Base-by-base conservation (phyloP, 805 yeast species). In the Zygoascus flipseniorum region DNA sequence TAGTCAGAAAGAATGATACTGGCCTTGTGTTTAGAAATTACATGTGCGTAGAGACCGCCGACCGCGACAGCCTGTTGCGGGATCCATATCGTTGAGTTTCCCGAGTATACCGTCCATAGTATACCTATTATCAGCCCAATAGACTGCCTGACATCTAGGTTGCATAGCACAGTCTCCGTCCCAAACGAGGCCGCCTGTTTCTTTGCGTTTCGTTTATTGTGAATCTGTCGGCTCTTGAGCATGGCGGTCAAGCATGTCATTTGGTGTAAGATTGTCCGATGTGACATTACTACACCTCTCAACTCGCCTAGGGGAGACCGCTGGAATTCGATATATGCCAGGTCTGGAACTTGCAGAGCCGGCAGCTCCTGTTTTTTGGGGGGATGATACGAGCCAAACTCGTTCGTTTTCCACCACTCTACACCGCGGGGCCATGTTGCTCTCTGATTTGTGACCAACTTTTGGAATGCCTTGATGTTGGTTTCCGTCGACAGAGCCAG, bases 301-400 rank as follows among this genome's bases (percentile, higher is more conserved):
- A 89, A 70, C 58, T 90, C 95, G 2, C 98, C 98, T 28, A 86
- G 80, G 0, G 97, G 95, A 1, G 95, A 85, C 60, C 90, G 79
- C 0, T 93, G 81, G 64, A 86, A 93, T 69, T 93, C 99, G 13
- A 93, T 90, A 63, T 93, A 93, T 0, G 98, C 97, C 54, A 93
- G 71, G 62, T 88, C 95, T 1, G 90, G 87, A 1, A 82, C 80
- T 59, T 85, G 87, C 46, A 82, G 69, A 0, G 86, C 80, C 0
- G 90, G 88, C 1, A 77, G 76, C 18, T 76, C 83, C 6, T 71
- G 74, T 52, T 79, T 78, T 59, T 78, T 81, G 31, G 80, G 77
- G 0, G 73, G 71, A 50, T 80, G 81, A 58, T 78, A 83, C 0
- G 80, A 71, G 0, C 97, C 97, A 71, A 92, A 77, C 62, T 90